Evolutionary conservation across 768 basidiomycete genomes (phyloP).

Genomic region (Mycena belliarum): DNA sequence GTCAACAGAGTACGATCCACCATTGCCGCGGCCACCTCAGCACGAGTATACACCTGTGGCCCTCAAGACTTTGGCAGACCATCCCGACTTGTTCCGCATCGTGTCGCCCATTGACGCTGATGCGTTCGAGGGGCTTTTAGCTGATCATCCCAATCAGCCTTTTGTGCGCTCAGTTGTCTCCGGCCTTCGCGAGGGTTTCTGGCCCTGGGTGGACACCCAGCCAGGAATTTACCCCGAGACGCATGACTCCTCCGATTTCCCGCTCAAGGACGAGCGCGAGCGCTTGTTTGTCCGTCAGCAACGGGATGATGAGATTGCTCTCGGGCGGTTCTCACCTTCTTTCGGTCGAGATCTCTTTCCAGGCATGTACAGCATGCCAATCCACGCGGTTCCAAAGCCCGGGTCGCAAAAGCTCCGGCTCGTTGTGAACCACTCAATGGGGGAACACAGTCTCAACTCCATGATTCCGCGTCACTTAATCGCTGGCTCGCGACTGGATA

Average conservation of each 20-base stretch:
- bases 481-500: not conserved
- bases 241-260: not conserved
- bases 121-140: not conserved
- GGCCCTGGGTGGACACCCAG: not conserved
- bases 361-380: not conserved
- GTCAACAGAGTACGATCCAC: not conserved
- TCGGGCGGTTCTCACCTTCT: not conserved
- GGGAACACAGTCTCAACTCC: not conserved
- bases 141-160: not conserved
- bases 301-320: not conserved
- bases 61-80: not conserved
- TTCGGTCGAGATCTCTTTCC: not conserved
- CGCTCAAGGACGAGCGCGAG: not conserved
- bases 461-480: not conserved
- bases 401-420: not conserved
- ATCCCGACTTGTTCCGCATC: not conserved
- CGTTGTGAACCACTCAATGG: not conserved
- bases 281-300: not conserved
- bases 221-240: not conserved
- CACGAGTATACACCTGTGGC: not conserved
- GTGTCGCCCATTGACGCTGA: not conserved
- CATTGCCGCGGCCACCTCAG: not conserved
- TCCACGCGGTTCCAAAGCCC: not conserved
- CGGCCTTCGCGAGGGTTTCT: not conserved
- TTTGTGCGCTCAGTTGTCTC: not conserved